Base-by-base conservation (phyloP, 176 grass and related monocot genomes). In the Ampelocalamus luodianensis region DNA sequence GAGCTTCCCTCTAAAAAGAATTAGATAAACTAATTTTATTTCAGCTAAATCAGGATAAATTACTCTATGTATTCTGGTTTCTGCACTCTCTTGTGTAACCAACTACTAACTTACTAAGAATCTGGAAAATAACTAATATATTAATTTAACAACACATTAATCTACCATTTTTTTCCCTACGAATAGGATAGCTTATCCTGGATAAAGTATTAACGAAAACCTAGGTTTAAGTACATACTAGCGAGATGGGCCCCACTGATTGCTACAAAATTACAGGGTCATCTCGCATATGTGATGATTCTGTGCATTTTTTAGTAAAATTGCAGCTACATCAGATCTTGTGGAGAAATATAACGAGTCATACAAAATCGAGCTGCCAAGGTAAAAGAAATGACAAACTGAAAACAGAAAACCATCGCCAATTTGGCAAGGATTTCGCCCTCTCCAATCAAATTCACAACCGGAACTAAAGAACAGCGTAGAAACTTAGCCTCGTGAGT, bases 391-490 rank as follows among this genome's bases (percentile, higher is more conserved):
- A 72, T 64, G 32, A 20, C 54, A 37, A 26, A 26, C 13, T 42
- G 9, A 20, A 79, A 72, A 50, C 22, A 39, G 3, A 14, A 42
- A 77, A 8, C 20, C 26, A 38, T 40, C 59, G 26, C 48, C 51
- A 60, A 58, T 68, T 59, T 36, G 66, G 38, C 49, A 60, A 32
- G 72, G 22, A 80, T 79, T 63, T 40, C 36, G 18, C 22, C 26
- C 29, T 58, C 62, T 49, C 26, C 18, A 22, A 68, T 37, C 60
- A 80, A 75, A 77, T 61, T 32, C 68, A 60, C 44, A 16, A 62
- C 29, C 10, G 0, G 14, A 39, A 63, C 8, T 39, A 65, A 40
- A 51, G 5, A 54, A 65, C 5, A 17, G 7, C 56, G 17, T 9
- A 40, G 42, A 4, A 74, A 76, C 13, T 5, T 39, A 29, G 64